Evolutionary conservation across 768 basidiomycete genomes (phyloP), one percentile per base, ranked within the genome.

Genomic region (Mycena galopus): DNA sequence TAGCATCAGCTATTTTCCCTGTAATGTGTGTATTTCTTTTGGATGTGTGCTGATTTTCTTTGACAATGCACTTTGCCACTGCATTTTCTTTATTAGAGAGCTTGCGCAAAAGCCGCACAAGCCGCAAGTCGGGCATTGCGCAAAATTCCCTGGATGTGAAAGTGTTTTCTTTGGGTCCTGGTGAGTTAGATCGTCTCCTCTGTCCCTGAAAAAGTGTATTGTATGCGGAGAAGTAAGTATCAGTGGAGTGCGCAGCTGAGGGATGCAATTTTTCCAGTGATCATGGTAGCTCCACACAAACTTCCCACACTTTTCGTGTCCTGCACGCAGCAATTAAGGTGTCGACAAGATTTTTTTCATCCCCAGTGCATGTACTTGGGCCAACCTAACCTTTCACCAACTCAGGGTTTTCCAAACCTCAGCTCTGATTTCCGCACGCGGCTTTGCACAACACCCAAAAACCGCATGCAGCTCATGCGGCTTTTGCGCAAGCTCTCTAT

Each of bases 221-320:
- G 3, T 50, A 50, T 50, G n/a, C 47, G 23, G 21, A 50, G 47
- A n/a, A 50, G 47, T 50, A n/a, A 50, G n/a, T 50, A 50, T 23
- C 5, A 50, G 47, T 50, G 47, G 47, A 50, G n/a, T 5, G 47
- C 47, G n/a, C 23, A n/a, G 47, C 47, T 11, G n/a, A 23, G 47
- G 47, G 47, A 50, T 50, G 47, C 47, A 50, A n/a, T 50, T 50
- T 50, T 50, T 50, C 47, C 47, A n/a, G 47, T 50, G 21, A 50
- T 50, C 47, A 50, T 23, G n/a, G 47, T n/a, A 50, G 47, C 47
- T 50, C 47, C 47, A 50, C n/a, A n/a, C 21, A 50, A 50, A 50
- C 47, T 50, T 50, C 47, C 47, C 47, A 50, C 47, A 50, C 47
- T 50, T 50, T 50, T 50, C 47, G 47, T 50, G 47, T 50, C 47